A percentile compares a stretch with the other conserved stretches of the same genome.
Evolutionary conservation across 1,139 yeast genomes (phyloP).

Genomic region (Pneumocystis carinii): DNA sequence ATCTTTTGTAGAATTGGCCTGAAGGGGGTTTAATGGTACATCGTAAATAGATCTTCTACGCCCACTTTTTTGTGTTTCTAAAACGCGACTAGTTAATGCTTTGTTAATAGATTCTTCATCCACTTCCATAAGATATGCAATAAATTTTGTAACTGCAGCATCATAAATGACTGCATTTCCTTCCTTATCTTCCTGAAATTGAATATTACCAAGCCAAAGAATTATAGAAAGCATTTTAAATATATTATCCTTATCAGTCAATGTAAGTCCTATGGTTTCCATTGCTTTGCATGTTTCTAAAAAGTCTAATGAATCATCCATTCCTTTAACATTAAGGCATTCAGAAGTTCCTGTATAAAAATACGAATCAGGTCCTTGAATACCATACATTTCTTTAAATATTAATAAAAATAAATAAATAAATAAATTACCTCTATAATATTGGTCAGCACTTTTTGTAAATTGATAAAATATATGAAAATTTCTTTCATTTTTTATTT

Average conservation of each 20-base stretch:
- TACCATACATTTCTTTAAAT: constrained; percentile 48
- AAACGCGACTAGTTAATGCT: constrained; percentile 61
- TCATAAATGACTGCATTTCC: constrained; percentile 77
- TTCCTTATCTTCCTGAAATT: constrained; percentile 63
- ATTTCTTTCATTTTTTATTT: constrained; percentile 80
- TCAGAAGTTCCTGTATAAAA: constrained; percentile 75
- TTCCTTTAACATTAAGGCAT: constrained; percentile 72
- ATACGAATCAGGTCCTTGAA: constrained; percentile 88
- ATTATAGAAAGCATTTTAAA: constrained; percentile 74
- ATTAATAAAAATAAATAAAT: neutral
- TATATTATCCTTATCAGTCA: constrained; percentile 76
- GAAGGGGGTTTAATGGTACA: constrained; percentile 80
- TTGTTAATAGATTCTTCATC: constrained; percentile 51
- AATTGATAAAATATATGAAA: constrained; percentile 95
- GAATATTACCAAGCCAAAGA: constrained; percentile 86
- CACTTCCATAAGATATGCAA: constrained; percentile 79
- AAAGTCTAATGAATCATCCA: constrained; percentile 70
- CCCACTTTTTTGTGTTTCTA: constrained; percentile 71
- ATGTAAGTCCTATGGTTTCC: constrained; percentile 69
- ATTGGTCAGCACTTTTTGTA: constrained; percentile 78
- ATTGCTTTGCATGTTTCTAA: constrained; percentile 72
- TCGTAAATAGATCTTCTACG: constrained; percentile 87
- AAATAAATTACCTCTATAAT: constrained; percentile 35
- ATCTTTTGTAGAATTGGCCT: constrained; percentile 88
- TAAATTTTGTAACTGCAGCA: constrained; percentile 77